Evolutionary conservation across 306 rosid genomes (phyloP).

Genomic region (Nissolia schottii): DNA sequence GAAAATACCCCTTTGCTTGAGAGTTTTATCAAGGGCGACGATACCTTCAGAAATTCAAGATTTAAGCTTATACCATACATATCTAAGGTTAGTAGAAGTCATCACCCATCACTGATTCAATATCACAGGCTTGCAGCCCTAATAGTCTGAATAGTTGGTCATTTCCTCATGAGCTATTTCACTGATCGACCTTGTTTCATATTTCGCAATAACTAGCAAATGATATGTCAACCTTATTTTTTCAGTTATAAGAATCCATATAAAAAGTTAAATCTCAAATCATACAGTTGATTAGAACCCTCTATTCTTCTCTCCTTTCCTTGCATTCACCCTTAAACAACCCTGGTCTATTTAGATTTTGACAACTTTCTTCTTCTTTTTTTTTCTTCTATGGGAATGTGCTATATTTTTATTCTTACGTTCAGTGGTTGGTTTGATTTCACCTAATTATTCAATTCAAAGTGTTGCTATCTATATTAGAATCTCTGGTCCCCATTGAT

Average conservation of each 20-base stretch:
- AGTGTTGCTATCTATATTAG: constrained; percentile 1
- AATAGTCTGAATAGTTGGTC: not conserved
- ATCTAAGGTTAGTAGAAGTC: constrained; percentile 57
- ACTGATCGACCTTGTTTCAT: too few species aligned
- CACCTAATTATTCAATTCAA: constrained; percentile 2
- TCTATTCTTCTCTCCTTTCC: constrained; percentile 10
- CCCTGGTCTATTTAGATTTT: constrained; percentile 8
- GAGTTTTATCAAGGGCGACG: constrained; percentile 74
- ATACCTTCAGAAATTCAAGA: constrained; percentile 78
- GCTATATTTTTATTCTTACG: not conserved
- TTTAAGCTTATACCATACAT: constrained; percentile 93
- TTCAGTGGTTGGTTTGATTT: not conserved
- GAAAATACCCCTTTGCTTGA: constrained; percentile 66
- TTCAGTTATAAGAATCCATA: not conserved
- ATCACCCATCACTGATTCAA: not conserved
- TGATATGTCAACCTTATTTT: not conserved
- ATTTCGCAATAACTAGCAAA: not conserved
- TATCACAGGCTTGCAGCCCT: constrained; percentile 13
- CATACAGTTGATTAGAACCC: not conserved
- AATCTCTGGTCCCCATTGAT: not conserved
- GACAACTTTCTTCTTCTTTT: too few species aligned
- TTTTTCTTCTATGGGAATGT: not conserved
- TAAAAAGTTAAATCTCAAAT: not conserved
- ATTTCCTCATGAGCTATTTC: not conserved
- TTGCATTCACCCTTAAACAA: not conserved